phyloP scores from a whole-genome alignment of 2,329 filamentous ascomycete species.

The Dothiorella sarmentorum region DNA sequence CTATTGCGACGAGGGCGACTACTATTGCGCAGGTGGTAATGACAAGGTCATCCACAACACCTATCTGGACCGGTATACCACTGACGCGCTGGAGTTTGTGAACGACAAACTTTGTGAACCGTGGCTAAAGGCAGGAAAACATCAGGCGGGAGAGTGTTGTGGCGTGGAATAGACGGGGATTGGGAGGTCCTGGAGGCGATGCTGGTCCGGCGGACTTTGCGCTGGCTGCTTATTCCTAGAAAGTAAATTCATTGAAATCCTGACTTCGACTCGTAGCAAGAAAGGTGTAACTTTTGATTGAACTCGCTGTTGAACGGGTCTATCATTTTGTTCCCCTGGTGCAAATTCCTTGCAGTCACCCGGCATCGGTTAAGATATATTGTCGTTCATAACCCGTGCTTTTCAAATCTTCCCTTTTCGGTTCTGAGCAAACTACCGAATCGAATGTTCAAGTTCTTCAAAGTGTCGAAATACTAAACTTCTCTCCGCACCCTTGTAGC shows the following conservation, averaged over 20 bases:
- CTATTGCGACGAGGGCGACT: constrained; percentile 9
- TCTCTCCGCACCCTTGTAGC: too few species aligned
- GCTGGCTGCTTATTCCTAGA: neutral
- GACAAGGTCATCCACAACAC: neutral
- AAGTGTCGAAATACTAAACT: too few species aligned
- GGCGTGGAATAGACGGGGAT: neutral
- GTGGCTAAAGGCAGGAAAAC: neutral
- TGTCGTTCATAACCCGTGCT: too few species aligned
- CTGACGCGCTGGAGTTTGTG: constrained; percentile 2
- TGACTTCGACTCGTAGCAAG: too few species aligned
- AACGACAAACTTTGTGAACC: constrained; percentile 8
- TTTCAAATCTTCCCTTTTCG: too few species aligned
- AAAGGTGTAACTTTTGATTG: too few species aligned
- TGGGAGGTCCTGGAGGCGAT: neutral
- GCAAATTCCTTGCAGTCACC: too few species aligned
- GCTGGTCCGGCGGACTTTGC: neutral
- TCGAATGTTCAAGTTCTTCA: too few species aligned
- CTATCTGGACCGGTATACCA: constrained; percentile 2
- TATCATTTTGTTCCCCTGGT: too few species aligned
- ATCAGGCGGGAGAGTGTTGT: neutral
- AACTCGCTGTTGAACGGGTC: too few species aligned
- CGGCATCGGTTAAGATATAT: too few species aligned
- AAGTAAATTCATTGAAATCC: neutral
- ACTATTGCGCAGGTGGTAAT: neutral
- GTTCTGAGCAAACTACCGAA: too few species aligned